A percentile compares a stretch with the other conserved stretches of the same genome.
Evolutionary conservation across 75 land plant species (phyloP).

Genomic region (Pinus tabuliformis): DNA sequence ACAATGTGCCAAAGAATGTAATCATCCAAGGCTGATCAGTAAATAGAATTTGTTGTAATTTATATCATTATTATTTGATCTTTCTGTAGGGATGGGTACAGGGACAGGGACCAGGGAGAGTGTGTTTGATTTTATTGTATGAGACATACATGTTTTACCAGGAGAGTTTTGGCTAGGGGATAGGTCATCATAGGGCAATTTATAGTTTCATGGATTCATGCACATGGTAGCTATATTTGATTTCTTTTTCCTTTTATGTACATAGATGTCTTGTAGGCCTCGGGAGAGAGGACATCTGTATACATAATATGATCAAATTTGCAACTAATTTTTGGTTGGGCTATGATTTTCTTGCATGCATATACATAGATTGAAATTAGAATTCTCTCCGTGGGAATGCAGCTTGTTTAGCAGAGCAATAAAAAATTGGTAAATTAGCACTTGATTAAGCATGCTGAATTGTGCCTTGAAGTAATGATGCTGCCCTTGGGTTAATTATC

Average conservation of each 20-base stretch:
- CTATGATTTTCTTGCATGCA: constrained; percentile 3
- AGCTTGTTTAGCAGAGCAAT: too few relatives aligned
- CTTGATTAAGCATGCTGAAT: too few relatives aligned
- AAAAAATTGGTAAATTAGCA: too few relatives aligned
- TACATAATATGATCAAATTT: not conserved
- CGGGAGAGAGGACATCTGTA: not conserved
- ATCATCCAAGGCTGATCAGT: not conserved
- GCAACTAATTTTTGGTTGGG: not conserved
- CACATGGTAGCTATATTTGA: too few relatives aligned
- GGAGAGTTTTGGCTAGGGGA: not conserved
- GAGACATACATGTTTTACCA: not conserved
- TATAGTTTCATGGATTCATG: not conserved
- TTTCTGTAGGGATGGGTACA: not conserved
- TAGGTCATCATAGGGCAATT: not conserved
- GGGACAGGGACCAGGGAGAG: too few relatives aligned
- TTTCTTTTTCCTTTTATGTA: not conserved
- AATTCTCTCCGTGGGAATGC: not conserved
- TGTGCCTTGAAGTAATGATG: too few relatives aligned
- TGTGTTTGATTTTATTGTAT: too few relatives aligned
- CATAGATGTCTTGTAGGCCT: constrained; percentile 2
- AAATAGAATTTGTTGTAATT: constrained; percentile 4
- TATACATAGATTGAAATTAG: not conserved
- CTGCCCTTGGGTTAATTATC: too few relatives aligned
- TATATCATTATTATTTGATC: constrained; percentile 8
- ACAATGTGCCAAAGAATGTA: not conserved